Base-by-base conservation (phyloP, 1,284 basidiomycete species). In the Omphalotus olearius region DNA sequence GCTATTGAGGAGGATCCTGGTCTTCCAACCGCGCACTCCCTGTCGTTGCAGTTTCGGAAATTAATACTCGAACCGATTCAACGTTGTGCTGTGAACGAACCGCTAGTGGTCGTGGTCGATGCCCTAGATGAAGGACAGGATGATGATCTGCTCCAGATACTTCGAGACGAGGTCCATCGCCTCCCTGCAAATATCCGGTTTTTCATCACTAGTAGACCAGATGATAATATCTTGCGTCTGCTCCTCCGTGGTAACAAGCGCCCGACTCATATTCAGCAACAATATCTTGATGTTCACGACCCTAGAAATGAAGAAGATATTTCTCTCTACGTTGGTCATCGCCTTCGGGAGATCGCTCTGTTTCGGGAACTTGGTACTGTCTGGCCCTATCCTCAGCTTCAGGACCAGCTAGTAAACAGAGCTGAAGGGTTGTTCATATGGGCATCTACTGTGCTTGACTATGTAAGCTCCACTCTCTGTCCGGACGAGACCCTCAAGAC, bases 341-440 rank as follows among this genome's bases (percentile, higher is more conserved):
- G 47, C 14, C 35, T 62, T 9, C 28, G 18, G 1, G 50, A 55
- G 11, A 45, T 60, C 13, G 54, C 58, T 3, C 13, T 25, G 23
- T 16, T 16, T 2, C 17, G 42, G 14, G 20, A 14, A 16, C 36
- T 59, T 26, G 42, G 38, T 6, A 35, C 41, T 5, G 41, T 51
- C 16, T 61, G 57, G 56, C 60, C 56, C 25, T 53, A 16, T 13
- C 38, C 42, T 13, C 17, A 36, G 6, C 50, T 56, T 4, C 16
- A 36, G 17, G 36, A 30, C 2, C 33, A n/a, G 13, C 17, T 51
- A n/a, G 49, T 43, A 13, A 23, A 44, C 14, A 52, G 46, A 35
- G 55, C 62, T 16, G 60, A 52, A 11, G 63, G 63, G 6, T 45
- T 61, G 5, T 62, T 64, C 51, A 49, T 61, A 11, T 62, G 62